Evolutionary conservation across 768 basidiomycete genomes (phyloP), one percentile per base, ranked within the genome.

Genomic region (Agaricus subrufescens): DNA sequence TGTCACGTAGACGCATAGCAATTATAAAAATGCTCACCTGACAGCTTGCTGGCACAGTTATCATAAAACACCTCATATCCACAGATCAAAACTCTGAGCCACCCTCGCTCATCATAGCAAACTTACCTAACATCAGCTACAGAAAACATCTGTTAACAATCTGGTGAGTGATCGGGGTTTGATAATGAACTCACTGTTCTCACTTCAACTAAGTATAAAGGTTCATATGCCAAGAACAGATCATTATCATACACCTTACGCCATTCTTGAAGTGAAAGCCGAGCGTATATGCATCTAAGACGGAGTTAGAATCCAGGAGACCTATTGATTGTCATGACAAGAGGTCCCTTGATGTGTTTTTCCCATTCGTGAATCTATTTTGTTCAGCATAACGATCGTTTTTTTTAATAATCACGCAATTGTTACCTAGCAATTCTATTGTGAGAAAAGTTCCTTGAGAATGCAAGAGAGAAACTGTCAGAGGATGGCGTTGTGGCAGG

Each of bases 311-410:
- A 30, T 11, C 42, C 8, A 34, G 9, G 19, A 40, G 27, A 39
- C 38, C 25, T 46, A 1, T 30, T 25, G 42, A 7, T 34, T 54
- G 42, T 40, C 10, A 48, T 48, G n/a, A 34, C 46, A 14, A 19
- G 40, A 12, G 40, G 4, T 25, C 29, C 74, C 34, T 79, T 81
- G 46, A 84, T 73, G 25, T 86, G 78, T 58, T 82, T 72, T 82
- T 72, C 2, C 85, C 85, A 9, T 61, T 58, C 2, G 70, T 60
- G 52, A 67, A 81, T 48, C 85, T 73, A 46, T 80, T 65, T 60
- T 79, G 84, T 67, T 82, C 78, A 1, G 84, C 78, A 60, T 83
- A 86, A 61, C 85, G 86, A 56, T 86, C 85, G 54, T 86, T 85
- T 34, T 8, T 1, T 34, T 2, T 34, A 26, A 87, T 65, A 56